phyloP scores from a whole-genome alignment of 148 eudicot species.

The Hydrangea macrophylla region DNA sequence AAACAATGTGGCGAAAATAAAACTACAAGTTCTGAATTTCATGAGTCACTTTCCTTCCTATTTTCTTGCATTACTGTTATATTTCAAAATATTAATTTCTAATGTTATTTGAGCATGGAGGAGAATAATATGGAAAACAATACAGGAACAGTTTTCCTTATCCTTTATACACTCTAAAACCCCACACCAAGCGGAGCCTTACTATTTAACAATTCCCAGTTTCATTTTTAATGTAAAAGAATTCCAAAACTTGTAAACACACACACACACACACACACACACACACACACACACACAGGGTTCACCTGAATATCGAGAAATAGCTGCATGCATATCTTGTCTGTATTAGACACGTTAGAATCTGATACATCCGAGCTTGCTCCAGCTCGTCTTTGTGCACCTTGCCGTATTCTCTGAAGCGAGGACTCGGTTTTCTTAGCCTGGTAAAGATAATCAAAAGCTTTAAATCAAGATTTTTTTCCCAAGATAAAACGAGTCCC shows the following conservation, averaged over 20 bases:
- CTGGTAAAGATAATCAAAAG: slow-evolving; percentile 35
- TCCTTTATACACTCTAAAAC: no score
- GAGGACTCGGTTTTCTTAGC: slow-evolving; percentile 76
- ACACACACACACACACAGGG: neutral
- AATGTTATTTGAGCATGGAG: no score
- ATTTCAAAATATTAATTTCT: no score
- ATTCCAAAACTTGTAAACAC: neutral
- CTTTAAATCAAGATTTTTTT: slow-evolving; percentile 3
- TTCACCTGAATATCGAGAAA: slow-evolving; percentile 95
- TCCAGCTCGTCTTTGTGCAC: slow-evolving; percentile 86
- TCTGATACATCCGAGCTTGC: slow-evolving; percentile 79
- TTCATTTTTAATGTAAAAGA: no score
- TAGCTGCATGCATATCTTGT: slow-evolving; percentile 85
- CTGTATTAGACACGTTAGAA: slow-evolving; percentile 77
- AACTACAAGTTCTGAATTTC: no score
- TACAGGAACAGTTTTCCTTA: no score
- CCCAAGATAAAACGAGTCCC: slow-evolving; percentile 4
- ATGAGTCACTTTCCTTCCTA: no score
- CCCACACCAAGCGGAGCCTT: no score
- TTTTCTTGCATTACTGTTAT: no score
- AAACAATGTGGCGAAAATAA: no score
- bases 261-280: neutral
- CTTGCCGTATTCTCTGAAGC: slow-evolving; percentile 70
- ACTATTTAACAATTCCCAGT: no score
- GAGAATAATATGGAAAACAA: no score